phyloP scores from a whole-genome alignment of 805 yeast genomes.

The Hemisphaericaspora nanyangensis region DNA sequence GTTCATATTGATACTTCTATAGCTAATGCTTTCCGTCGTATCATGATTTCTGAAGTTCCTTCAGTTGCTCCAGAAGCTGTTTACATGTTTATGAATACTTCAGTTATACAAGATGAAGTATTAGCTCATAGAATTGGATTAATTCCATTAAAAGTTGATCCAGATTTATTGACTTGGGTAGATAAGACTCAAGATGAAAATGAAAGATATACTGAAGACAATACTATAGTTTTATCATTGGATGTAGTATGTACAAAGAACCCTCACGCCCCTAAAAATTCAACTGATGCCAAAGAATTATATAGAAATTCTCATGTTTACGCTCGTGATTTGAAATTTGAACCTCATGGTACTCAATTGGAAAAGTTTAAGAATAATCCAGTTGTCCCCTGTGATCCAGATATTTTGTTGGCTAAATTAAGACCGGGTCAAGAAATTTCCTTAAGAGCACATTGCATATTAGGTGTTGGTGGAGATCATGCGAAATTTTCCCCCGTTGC shows the following conservation, averaged over 20 bases:
- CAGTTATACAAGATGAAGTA: constrained; percentile 96
- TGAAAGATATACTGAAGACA: constrained; percentile 73
- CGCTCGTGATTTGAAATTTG: constrained; percentile 84
- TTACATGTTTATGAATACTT: constrained; percentile 87
- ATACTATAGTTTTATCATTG: constrained; percentile 80
- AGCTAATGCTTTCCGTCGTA: constrained; percentile 94
- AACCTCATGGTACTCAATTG: constrained; percentile 85
- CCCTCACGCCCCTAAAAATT: constrained; percentile 73
- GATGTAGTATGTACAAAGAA: constrained; percentile 82
- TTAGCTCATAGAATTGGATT: constrained; percentile 93
- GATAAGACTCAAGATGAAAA: constrained; percentile 61
- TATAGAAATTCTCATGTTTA: constrained; percentile 84
- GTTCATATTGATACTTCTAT: constrained; percentile 85
- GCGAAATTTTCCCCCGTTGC: constrained; percentile 97
- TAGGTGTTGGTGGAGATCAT: constrained; percentile 92
- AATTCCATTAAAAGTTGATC: constrained; percentile 85
- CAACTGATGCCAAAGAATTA: constrained; percentile 77
- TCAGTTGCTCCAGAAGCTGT: constrained; percentile 93
- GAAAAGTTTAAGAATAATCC: constrained; percentile 65
- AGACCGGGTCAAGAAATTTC: constrained; percentile 97
- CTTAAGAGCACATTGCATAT: constrained; percentile 81
- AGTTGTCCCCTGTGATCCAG: constrained; percentile 79
- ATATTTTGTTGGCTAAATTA: constrained; percentile 84
- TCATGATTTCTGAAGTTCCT: constrained; percentile 96
- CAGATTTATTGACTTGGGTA: constrained; percentile 84